phyloP scores from a whole-genome alignment of 1,284 basidiomycete genomes.

The Boletus albobrunnescens region DNA sequence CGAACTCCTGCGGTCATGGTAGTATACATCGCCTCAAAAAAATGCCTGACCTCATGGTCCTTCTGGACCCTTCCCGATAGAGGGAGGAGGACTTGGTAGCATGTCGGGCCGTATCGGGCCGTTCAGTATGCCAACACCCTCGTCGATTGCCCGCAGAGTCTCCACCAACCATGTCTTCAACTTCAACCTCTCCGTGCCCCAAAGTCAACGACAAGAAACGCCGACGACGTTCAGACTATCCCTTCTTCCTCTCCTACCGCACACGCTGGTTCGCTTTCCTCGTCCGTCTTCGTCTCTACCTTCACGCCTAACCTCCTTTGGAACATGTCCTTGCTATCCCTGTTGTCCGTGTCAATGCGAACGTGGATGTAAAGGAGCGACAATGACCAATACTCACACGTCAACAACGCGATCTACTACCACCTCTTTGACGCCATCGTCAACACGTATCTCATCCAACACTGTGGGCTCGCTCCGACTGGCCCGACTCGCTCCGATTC shows the following conservation, averaged over 20 bases:
- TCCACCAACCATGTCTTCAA: slow-evolving; percentile 4
- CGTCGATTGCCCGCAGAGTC: no score
- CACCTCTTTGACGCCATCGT: slow-evolving; percentile 74
- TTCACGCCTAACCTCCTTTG: slow-evolving; percentile 4
- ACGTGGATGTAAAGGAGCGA: slow-evolving; percentile 50
- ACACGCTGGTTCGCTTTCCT: slow-evolving; percentile 60
- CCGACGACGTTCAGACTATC: slow-evolving; percentile 50
- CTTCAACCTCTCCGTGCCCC: neutral
- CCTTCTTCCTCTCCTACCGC: slow-evolving; percentile 56
- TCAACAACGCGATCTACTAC: slow-evolving; percentile 78
- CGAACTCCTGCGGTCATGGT: no score
- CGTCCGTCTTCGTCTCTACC: neutral
- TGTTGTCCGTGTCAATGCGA: no score
- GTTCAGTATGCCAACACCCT: no score
- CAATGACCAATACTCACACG: slow-evolving; percentile 76
- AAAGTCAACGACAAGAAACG: slow-evolving; percentile 20
- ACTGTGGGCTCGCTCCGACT: slow-evolving; percentile 51
- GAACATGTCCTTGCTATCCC: neutral
- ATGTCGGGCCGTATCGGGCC: no score
- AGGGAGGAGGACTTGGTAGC: no score
- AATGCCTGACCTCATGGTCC: no score
- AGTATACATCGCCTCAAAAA: no score
- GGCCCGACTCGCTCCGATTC: slow-evolving; percentile 29
- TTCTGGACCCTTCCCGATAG: no score
- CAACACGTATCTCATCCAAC: slow-evolving; percentile 66